These are phyloP conservation scores for Termitomyces sp. DNA, from an alignment of 768 basidiomycete species.

Conservation along the genomic window DNA sequence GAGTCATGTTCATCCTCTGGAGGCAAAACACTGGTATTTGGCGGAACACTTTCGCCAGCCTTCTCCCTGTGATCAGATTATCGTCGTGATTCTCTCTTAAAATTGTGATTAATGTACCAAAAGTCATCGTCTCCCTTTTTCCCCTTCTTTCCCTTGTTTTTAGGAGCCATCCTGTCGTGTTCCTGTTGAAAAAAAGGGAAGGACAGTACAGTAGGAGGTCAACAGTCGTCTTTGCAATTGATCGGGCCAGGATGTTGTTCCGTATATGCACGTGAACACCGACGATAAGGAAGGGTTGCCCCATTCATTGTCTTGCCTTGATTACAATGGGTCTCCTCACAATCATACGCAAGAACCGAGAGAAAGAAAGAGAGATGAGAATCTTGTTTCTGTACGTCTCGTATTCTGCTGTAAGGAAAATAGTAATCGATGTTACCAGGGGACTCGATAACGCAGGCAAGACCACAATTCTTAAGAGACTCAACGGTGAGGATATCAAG, in stretches of 20 bases:
- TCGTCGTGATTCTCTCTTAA: conserved; percentile 8
- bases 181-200: conserved; percentile 1
- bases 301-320: background rate
- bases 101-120: conserved; percentile 48
- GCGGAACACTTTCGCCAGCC: conserved; percentile 51
- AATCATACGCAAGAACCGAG: conserved; percentile 92
- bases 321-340: conserved; percentile 30
- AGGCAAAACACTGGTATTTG: conserved; percentile 31
- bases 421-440: conserved; percentile 34
- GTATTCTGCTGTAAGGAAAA: background rate
- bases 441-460: conserved; percentile 99
- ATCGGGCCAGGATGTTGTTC: conserved; percentile 7
- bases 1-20: conserved; percentile 36
- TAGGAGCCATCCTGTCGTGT: conserved; percentile 40
- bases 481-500: conserved; percentile 88
- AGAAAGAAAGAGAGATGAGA: conserved; percentile 96
- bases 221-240: background rate
- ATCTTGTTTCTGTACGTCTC: conserved; percentile 72
- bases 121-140: conserved; percentile 80
- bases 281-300: background rate
- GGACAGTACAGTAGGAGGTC: background rate
- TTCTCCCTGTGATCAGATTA: conserved; percentile 45
- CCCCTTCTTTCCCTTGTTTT: conserved; percentile 81
- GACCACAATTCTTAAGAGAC: conserved; percentile 68
- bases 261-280: background rate